phyloP scores from a whole-genome alignment of 129 eudicot genomes.

The Rutidosis leptorrhynchoides region DNA sequence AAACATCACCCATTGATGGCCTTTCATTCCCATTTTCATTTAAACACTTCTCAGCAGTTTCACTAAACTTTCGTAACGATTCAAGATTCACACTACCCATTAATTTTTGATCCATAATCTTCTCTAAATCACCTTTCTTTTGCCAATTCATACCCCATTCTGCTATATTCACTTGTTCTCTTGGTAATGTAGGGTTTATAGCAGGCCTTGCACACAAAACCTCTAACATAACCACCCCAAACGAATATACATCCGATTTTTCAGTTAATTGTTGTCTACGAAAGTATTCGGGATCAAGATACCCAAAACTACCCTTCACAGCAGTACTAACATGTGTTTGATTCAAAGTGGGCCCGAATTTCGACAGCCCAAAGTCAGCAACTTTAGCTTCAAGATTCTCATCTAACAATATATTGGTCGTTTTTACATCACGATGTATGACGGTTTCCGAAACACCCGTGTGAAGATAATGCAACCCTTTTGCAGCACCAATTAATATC shows the following conservation, averaged over 20 bases:
- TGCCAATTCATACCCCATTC: constrained; percentile 56
- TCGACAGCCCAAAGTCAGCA: constrained; percentile 51
- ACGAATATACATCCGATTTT: constrained; percentile 50
- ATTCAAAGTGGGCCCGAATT: constrained; percentile 44
- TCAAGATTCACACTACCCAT: constrained; percentile 35
- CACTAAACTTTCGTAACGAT: constrained; percentile 45
- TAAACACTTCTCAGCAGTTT: constrained; percentile 52
- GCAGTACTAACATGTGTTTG: constrained; percentile 58
- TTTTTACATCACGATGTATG: constrained; percentile 55
- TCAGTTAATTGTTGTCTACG: constrained; percentile 50
- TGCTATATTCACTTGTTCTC: constrained; percentile 60
- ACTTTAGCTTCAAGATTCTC: constrained; percentile 52
- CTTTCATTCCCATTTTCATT: constrained; percentile 51
- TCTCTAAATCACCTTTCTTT: constrained; percentile 43
- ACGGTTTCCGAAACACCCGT: constrained; percentile 44
- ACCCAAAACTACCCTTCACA: constrained; percentile 56
- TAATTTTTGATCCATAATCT: constrained; percentile 41
- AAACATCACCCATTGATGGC: constrained; percentile 59
- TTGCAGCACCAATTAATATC: constrained; percentile 54
- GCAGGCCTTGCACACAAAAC: constrained; percentile 53
- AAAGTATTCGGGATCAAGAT: constrained; percentile 51
- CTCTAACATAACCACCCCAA: constrained; percentile 52
- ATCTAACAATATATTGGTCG: constrained; percentile 53
- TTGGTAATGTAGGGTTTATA: constrained; percentile 48
- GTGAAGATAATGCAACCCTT: constrained; percentile 60